These are phyloP conservation scores for Peltaster fructicola DNA, from an alignment of 2,329 filamentous ascomycete genomes.

Conservation along the genomic window DNA sequence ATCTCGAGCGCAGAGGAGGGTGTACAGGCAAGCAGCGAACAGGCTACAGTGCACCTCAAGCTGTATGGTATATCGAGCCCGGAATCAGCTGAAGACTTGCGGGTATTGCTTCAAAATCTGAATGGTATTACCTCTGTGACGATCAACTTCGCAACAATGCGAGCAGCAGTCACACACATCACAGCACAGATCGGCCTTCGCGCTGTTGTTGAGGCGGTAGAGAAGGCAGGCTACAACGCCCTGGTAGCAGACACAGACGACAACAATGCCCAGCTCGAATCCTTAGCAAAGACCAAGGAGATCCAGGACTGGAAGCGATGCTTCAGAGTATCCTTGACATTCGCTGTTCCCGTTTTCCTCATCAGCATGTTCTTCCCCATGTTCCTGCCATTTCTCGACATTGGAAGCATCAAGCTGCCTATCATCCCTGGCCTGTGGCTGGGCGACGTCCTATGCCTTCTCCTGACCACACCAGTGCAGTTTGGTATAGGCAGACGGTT, in stretches of 20 bases:
- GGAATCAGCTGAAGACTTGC: conserved; percentile 52
- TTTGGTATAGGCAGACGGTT: conserved; percentile 93
- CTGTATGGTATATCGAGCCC: conserved; percentile 64
- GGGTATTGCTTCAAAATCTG: conserved; percentile 45
- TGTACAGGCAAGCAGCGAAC: conserved; percentile 33
- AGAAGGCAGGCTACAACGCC: conserved; percentile 72
- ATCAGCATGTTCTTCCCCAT: conserved; percentile 92
- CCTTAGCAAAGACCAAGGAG: conserved; percentile 86
- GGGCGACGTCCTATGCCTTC: conserved; percentile 68
- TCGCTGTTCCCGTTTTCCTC: conserved; percentile 78
- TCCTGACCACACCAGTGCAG: conserved; percentile 80
- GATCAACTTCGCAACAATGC: conserved; percentile 55
- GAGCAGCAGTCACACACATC: conserved; percentile 56
- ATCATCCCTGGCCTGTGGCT: conserved; percentile 61
- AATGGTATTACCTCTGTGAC: conserved; percentile 58
- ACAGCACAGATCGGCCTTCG: conserved; percentile 60
- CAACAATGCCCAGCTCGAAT: conserved; percentile 92
- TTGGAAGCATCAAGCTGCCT: conserved; percentile 48
- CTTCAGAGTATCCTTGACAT: conserved; percentile 58
- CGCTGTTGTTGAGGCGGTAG: conserved; percentile 63
- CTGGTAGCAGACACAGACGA: conserved; percentile 82
- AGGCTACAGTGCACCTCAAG: conserved; percentile 57
- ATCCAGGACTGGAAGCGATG: conserved; percentile 82
- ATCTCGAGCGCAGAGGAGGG: conserved; percentile 52
- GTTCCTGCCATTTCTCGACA: conserved; percentile 57